phyloP scores from a whole-genome alignment of 768 basidiomycete species.

The Auricularia heimuer region DNA sequence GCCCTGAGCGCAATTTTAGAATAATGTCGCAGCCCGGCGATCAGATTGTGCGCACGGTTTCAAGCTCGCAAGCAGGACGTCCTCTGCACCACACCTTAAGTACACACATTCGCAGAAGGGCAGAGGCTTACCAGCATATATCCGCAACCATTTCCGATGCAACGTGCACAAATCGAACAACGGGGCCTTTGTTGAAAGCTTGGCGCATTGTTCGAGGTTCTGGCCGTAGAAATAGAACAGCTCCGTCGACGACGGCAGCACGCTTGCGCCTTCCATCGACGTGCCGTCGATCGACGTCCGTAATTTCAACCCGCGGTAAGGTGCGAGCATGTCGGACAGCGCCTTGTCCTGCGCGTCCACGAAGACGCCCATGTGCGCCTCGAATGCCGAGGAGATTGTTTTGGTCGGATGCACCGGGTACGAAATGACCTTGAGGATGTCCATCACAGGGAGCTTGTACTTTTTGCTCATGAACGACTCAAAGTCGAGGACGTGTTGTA shows the following conservation, averaged over 20 bases:
- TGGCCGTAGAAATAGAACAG: slow-evolving; percentile 97
- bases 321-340: slow-evolving; percentile 81
- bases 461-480: slow-evolving; percentile 73
- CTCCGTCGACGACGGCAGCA: slow-evolving; percentile 90
- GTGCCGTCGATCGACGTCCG: slow-evolving; percentile 57
- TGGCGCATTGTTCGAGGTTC: slow-evolving; percentile 88
- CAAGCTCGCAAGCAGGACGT: slow-evolving; percentile 64
- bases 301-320: slow-evolving; percentile 55
- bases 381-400: slow-evolving; percentile 82
- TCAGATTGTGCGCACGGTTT: slow-evolving; percentile 46
- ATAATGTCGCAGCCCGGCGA: slow-evolving; percentile 2
- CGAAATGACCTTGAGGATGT: slow-evolving; percentile 44
- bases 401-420: slow-evolving; percentile 39
- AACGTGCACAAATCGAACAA: slow-evolving; percentile 72
- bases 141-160: slow-evolving; percentile 88
- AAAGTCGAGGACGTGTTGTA: slow-evolving; percentile 83
- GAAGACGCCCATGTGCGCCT: slow-evolving; percentile 85
- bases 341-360: slow-evolving; percentile 97
- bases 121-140: slow-evolving; percentile 67
- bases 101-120: slow-evolving; percentile 6
- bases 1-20: background rate
- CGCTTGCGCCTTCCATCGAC: slow-evolving; percentile 36
- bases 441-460: slow-evolving; percentile 67
- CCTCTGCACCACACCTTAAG: slow-evolving; percentile 45
- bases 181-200: slow-evolving; percentile 74